Base-by-base conservation (phyloP, 2,329 filamentous ascomycete genomes). In the Aspergillus sclerotialis region DNA sequence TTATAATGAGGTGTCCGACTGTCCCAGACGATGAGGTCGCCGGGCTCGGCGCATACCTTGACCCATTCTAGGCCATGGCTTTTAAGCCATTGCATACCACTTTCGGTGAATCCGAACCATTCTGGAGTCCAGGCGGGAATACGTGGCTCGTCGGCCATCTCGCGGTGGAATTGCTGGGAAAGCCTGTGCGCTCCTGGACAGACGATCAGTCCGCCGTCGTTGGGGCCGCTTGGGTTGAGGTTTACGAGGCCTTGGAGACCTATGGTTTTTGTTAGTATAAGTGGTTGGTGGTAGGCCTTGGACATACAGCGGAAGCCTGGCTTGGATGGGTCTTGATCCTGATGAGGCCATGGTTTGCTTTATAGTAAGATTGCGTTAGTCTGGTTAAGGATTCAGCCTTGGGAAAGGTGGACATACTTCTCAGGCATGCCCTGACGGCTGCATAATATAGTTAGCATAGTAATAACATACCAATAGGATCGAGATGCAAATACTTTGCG, bases 181-280 rank as follows among this genome's bases (percentile, higher is more conserved):
- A 60, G 34, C 4, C 35, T 34, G 35, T 62, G 58, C 0, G 44
- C 50, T 12, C 58, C 56, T 5, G 43, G 46, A 33, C 52, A 59
- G 16, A 63, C 54, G 5, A 63, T 55, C 1, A 66, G 47, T 1
- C 59, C 55, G 5, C 63, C 62, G 34, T 65, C 61, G 1, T 62
- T 45, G 4, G 61, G 58, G 1, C 61, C 61, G 23, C 50, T 46
- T 2, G 47, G 53, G 2, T 49, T 45, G 0, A 66, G 43, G 46
- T 74, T 73, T 2, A 73, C 65, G 0, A 74, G 56, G 4, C 71
- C 71, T 39, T 74, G 70, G 5, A 45, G 38, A 8, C 38, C 35
- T 37, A 13, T 1, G 2, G 1, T n/a, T n/a, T n/a, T n/a, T n/a
- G n/a, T n/a, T 11, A 15, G 17, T 7, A 9, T 10, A 31, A 23